phyloP scores from a whole-genome alignment of 345 rosid species.

The Bruguiera sexangula region DNA sequence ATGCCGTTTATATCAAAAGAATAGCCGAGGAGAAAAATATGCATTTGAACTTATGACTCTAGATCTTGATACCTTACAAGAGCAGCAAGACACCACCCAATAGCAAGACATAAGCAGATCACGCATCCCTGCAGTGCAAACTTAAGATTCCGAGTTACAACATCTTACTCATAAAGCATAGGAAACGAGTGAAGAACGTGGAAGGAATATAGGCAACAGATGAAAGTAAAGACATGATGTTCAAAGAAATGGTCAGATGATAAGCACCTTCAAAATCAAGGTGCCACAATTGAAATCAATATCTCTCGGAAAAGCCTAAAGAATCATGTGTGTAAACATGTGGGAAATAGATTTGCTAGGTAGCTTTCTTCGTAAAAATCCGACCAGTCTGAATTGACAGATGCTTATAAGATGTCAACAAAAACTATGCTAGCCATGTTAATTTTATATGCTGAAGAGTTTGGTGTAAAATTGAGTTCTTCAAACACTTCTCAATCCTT shows the following conservation, averaged over 20 bases:
- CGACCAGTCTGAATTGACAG: neutral
- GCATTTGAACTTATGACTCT: neutral
- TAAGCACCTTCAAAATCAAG: neutral
- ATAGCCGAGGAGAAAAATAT: constrained; percentile 1
- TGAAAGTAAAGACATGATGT: neutral
- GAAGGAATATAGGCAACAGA: neutral
- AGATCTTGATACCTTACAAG: constrained; percentile 66
- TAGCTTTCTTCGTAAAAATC: neutral
- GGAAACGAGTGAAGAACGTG: neutral
- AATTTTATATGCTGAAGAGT: neutral
- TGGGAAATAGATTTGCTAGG: neutral
- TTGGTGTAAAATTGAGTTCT: neutral
- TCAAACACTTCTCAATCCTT: neutral
- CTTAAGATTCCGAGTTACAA: constrained; percentile 2
- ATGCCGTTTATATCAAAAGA: constrained; percentile 12
- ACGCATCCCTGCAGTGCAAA: constrained; percentile 59
- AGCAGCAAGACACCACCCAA: constrained; percentile 92
- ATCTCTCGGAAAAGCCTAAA: neutral
- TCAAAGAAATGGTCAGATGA: neutral
- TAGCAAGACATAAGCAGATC: constrained; percentile 85
- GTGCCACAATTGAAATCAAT: neutral
- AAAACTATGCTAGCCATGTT: neutral
- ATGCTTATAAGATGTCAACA: neutral
- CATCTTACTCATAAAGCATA: neutral
- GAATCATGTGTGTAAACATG: neutral